A percentile compares a stretch with the other conserved stretches of the same genome.
Evolutionary conservation across 1,284 basidiomycete genomes (phyloP).

Genomic region (Trichosporon inkin): DNA sequence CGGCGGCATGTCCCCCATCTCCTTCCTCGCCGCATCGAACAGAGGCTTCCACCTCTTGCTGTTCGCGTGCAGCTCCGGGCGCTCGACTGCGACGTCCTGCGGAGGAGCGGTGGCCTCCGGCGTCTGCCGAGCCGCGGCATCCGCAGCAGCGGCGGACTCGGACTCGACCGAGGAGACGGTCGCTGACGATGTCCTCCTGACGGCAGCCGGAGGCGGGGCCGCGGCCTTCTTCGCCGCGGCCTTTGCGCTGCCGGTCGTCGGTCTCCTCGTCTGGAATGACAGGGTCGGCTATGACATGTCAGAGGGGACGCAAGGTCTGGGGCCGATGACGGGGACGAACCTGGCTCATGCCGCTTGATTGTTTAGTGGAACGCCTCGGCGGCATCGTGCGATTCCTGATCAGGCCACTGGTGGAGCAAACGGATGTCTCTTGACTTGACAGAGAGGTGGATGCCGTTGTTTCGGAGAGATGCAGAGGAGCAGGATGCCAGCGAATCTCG

Average conservation of each 20-base stretch:
- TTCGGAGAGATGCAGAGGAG: background rate
- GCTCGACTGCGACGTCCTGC: slow-evolving; percentile 14
- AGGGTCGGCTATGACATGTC: slow-evolving; percentile 25
- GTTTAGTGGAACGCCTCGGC: slow-evolving; percentile 25
- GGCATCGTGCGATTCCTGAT: slow-evolving; percentile 13
- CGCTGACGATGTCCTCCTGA: slow-evolving; percentile 8
- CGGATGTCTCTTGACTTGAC: background rate
- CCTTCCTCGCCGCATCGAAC: slow-evolving; percentile 55
- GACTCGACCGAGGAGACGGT: slow-evolving; percentile 11
- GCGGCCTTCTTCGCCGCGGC: slow-evolving; percentile 8
- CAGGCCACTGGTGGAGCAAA: too few species aligned
- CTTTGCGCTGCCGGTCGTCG: slow-evolving; percentile 15
- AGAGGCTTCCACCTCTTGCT: slow-evolving; percentile 58
- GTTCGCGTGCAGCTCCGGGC: slow-evolving; percentile 46
- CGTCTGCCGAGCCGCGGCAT: too few species aligned
- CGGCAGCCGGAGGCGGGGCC: background rate
- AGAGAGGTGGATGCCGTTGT: background rate
- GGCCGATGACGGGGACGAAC: slow-evolving; percentile 8
- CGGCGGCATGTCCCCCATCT: slow-evolving; percentile 58
- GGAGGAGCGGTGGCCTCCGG: slow-evolving; percentile 2
- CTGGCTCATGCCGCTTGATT: slow-evolving; percentile 25
- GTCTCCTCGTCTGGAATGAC: slow-evolving; percentile 27
- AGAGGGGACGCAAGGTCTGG: background rate
- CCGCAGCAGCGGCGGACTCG: background rate
- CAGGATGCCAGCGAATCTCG: background rate